Conservation (phyloP, 2,329 filamentous ascomycete genomes). For the Xylaria sp. region DNA sequence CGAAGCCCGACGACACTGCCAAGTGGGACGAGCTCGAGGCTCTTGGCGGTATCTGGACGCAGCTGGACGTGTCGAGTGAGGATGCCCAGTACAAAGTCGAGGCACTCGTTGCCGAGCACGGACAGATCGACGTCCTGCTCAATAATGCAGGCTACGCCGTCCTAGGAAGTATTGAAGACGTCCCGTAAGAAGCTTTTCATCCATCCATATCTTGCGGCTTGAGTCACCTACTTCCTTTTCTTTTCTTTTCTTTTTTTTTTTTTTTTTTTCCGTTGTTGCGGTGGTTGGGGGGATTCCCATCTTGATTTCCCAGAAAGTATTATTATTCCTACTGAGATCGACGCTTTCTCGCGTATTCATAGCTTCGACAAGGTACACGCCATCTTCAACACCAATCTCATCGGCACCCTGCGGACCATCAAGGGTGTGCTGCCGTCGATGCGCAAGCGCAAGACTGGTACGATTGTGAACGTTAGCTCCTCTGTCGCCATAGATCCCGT, state of each 20-base stretch:
- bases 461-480: conserved; percentile 48
- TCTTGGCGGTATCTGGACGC: conserved; percentile 44
- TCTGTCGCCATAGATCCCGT: conserved; percentile 24
- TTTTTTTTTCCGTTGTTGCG: neutral
- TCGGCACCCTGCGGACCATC: conserved; percentile 44
- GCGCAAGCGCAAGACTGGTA: conserved; percentile 43
- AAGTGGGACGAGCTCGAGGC: conserved; percentile 42
- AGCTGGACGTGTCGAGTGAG: conserved; percentile 41
- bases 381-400: conserved; percentile 45
- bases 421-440: conserved; percentile 45
- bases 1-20: conserved; percentile 34
- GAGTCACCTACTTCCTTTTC: neutral
- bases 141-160: conserved; percentile 45
- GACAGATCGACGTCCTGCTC: conserved; percentile 43
- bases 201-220: neutral
- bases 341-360: neutral
- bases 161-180: conserved; percentile 42
- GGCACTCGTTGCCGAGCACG: conserved; percentile 38
- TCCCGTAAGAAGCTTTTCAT: conserved; percentile 31
- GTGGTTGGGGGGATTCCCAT: neutral
- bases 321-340: conserved; percentile 20
- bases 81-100: conserved; percentile 41
- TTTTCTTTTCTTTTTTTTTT: neutral
- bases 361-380: conserved; percentile 41
- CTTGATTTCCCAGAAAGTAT: too few species aligned